phyloP scores from a whole-genome alignment of 768 basidiomycete species.

The Lactifluus volemus region DNA sequence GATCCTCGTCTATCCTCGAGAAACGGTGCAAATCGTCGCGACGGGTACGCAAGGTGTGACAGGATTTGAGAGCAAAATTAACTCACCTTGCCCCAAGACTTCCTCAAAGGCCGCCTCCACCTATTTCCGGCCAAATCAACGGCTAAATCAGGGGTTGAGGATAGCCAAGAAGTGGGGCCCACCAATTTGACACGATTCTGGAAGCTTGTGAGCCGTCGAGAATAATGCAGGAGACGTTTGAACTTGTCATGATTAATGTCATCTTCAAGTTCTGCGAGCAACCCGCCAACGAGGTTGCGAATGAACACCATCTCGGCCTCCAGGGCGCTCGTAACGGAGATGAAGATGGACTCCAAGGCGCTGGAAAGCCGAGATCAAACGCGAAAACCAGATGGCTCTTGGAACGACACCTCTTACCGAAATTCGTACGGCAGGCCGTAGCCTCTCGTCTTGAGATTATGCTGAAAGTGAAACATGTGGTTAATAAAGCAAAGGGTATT shows the following conservation, averaged over 20 bases:
- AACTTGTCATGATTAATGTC: constrained; percentile 95
- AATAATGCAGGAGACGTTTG: constrained; percentile 86
- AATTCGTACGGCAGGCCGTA: constrained; percentile 81
- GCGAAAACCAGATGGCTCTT: constrained; percentile 15
- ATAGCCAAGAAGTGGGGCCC: constrained; percentile 17
- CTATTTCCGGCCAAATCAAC: constrained; percentile 29
- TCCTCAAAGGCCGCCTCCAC: constrained; percentile 89
- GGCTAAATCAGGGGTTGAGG: neutral
- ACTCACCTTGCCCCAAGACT: constrained; percentile 74
- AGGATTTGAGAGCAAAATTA: neutral
- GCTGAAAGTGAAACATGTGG: constrained; percentile 34
- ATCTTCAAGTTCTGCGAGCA: constrained; percentile 89
- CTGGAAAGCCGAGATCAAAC: constrained; percentile 32
- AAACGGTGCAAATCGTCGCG: neutral
- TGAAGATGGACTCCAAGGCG: constrained; percentile 86
- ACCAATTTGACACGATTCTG: constrained; percentile 87
- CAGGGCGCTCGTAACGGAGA: constrained; percentile 85
- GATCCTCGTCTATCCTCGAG: constrained; percentile 66
- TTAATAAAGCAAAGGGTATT: constrained; percentile 4
- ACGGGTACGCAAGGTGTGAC: neutral
- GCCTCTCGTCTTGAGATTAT: constrained; percentile 70
- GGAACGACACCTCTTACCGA: constrained; percentile 39
- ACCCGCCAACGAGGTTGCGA: constrained; percentile 79
- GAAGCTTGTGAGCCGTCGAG: constrained; percentile 78
- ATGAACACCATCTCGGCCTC: constrained; percentile 97